A percentile compares a stretch with the other conserved stretches of the same genome.
Conservation (phyloP, 1,284 basidiomycete genomes). For the Waitea zeae region DNA sequence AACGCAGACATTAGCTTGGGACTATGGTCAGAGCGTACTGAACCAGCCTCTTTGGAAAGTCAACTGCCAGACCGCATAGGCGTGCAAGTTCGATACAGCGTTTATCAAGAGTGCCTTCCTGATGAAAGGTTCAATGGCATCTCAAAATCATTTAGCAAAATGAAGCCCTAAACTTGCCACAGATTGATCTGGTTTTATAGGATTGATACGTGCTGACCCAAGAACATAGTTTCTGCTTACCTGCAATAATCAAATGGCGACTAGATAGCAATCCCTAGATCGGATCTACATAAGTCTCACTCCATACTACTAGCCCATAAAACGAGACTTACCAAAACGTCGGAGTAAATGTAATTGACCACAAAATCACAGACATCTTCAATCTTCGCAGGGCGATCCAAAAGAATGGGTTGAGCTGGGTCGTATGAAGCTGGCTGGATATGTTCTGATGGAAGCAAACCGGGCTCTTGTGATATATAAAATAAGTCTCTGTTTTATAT, state of each 20-base stretch:
- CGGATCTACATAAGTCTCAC: no score
- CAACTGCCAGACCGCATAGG: constrained; percentile 53
- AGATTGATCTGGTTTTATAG: constrained; percentile 35
- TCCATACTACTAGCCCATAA: no score
- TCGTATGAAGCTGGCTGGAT: constrained; percentile 37
- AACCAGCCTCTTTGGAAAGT: constrained; percentile 50
- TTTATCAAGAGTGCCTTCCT: constrained; percentile 51
- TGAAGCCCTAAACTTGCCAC: constrained; percentile 19
- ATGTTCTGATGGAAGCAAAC: constrained; percentile 30
- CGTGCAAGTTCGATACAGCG: constrained; percentile 46
- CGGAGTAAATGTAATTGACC: constrained; percentile 69
- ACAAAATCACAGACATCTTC: constrained; percentile 71
- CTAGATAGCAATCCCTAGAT: constrained; percentile 49
- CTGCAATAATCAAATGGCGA: constrained; percentile 57
- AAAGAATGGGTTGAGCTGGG: constrained; percentile 11
- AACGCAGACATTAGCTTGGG: background rate
- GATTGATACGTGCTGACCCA: background rate
- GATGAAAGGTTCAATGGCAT: constrained; percentile 5
- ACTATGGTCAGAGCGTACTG: background rate
- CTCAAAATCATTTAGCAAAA: background rate
- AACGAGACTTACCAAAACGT: constrained; percentile 47
- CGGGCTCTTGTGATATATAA: constrained; percentile 20
- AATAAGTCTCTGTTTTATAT: constrained; percentile 17
- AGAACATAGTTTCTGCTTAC: constrained; percentile 16
- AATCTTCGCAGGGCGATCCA: constrained; percentile 36